Base-by-base conservation (phyloP, 495 filamentous ascomycete species). In the Neurospora africana region DNA sequence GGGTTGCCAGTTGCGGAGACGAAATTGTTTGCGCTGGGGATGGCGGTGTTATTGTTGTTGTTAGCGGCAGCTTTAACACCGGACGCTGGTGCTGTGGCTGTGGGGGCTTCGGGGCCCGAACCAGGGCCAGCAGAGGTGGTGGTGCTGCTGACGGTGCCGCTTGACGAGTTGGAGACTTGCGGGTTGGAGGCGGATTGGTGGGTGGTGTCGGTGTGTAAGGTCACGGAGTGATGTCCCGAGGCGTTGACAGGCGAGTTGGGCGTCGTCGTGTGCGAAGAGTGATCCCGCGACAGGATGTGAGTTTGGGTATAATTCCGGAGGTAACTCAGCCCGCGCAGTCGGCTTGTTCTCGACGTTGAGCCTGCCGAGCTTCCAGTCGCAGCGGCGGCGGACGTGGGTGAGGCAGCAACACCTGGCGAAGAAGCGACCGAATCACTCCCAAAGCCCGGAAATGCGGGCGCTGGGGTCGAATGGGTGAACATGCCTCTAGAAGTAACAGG, bases 321-420 rank as follows among this genome's bases (percentile, higher is more conserved):
- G 81, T 92, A 91, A 74, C 87, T 91, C 71, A 96, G 83, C 39
- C 91, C 90, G 36, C 91, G 86, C 74, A 94, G 84, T 41, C 91
- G 84, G 72, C 88, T 87, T 30, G 87, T 82, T 74, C 90, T 85
- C 37, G 83, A 75, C 13, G 83, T 79, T 53, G 86, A 83, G 39
- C 47, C 23, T n/a, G n/a, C n/a, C 2, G 47, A 58, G 23, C 47
- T 33, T 33, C 53, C 53, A 61, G 53, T 61, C 13, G 53, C 53
- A 33, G 53, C 47, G 47, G 47, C 53, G 53, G 11, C 53, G 53
- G 85, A 84, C 13, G 83, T 74, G 36, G 84, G 79, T 70, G 83
- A 80, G 38, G 83, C 79, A 69, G 84, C 81, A 43, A 82, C 78
- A 67, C 53, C 44, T 27, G 44, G 11, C n/a, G 44, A 53, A 44